Evolutionary conservation across 164 flowering plant genomes (phyloP).

Genomic region (Vitis rupestris): DNA sequence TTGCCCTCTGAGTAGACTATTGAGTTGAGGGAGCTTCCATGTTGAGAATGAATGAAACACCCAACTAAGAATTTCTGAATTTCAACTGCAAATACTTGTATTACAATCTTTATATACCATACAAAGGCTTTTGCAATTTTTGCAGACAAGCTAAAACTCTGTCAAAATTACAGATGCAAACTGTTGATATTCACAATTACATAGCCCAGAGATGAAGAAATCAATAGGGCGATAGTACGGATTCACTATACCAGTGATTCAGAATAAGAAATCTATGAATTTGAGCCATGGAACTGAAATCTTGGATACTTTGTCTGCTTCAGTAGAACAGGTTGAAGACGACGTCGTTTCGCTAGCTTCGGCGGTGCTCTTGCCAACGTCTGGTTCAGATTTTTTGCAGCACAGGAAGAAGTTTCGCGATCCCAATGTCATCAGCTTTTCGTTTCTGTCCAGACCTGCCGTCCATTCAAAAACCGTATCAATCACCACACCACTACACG

Average conservation of each 20-base stretch:
- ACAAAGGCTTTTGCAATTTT: too few relatives aligned
- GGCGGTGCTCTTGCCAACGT: slow-evolving; percentile 4
- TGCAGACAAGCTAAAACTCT: too few relatives aligned
- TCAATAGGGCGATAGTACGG: too few relatives aligned
- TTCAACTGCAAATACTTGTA: too few relatives aligned
- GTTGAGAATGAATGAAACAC: too few relatives aligned
- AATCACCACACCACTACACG: slow-evolving; percentile 11
- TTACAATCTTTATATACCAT: too few relatives aligned
- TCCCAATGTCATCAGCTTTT: slow-evolving; percentile 67
- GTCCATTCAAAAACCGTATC: neutral
- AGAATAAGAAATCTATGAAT: slow-evolving; percentile 60
- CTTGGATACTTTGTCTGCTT: slow-evolving; percentile 55
- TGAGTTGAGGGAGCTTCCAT: too few relatives aligned
- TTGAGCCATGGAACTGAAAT: slow-evolving; percentile 52
- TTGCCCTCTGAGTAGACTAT: too few relatives aligned
- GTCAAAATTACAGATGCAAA: too few relatives aligned
- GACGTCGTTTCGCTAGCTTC: slow-evolving; percentile 14
- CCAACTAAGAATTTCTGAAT: too few relatives aligned
- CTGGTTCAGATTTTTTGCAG: slow-evolving; percentile 19
- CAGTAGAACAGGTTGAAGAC: slow-evolving; percentile 51
- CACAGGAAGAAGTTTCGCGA: slow-evolving; percentile 91
- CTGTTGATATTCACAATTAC: neutral
- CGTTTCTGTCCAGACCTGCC: slow-evolving; percentile 70
- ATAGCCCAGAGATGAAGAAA: neutral
- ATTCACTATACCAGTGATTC: neutral